A percentile compares a stretch with the other conserved stretches of the same genome.
These are phyloP conservation scores for Cyberlindnera mississippiensis DNA, from an alignment of 805 yeast species.

Conservation along the genomic window DNA sequence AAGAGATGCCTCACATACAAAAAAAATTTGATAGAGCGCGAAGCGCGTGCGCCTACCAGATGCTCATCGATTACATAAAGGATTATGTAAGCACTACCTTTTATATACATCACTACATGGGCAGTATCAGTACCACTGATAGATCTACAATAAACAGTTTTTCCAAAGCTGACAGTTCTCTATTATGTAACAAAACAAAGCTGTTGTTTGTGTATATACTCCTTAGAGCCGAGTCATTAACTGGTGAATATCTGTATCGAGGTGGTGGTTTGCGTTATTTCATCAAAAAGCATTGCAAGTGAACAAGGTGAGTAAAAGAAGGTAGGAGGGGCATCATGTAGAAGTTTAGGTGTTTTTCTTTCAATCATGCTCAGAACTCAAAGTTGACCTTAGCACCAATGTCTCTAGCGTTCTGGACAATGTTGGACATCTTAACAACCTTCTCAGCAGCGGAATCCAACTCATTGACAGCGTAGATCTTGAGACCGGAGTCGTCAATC, in stretches of 20 bases:
- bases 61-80: slow-evolving; percentile 24
- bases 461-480: slow-evolving; percentile 87
- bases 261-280: neutral
- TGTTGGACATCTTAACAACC: slow-evolving; percentile 64
- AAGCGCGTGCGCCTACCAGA: slow-evolving; percentile 3
- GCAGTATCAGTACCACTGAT: too few relatives aligned
- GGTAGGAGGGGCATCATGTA: neutral
- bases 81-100: too few relatives aligned
- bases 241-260: slow-evolving; percentile 1
- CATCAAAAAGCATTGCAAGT: neutral
- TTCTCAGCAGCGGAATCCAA: slow-evolving; percentile 97
- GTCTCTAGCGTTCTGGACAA: slow-evolving; percentile 44
- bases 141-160: neutral
- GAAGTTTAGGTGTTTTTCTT: too few relatives aligned
- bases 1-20: neutral
- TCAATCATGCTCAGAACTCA: slow-evolving; percentile 31
- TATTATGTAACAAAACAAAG: too few relatives aligned
- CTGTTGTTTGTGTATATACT: neutral
- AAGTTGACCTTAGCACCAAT: slow-evolving; percentile 46
- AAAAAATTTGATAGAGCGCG: neutral
- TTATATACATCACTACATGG: too few relatives aligned
- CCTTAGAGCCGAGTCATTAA: neutral
- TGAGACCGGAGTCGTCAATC: slow-evolving; percentile 83
- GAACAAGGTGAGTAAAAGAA: neutral
- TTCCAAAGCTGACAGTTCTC: too few relatives aligned